Evolutionary conservation across 257 asterid genomes (phyloP).

Genomic region (Marsdenia floribunda): DNA sequence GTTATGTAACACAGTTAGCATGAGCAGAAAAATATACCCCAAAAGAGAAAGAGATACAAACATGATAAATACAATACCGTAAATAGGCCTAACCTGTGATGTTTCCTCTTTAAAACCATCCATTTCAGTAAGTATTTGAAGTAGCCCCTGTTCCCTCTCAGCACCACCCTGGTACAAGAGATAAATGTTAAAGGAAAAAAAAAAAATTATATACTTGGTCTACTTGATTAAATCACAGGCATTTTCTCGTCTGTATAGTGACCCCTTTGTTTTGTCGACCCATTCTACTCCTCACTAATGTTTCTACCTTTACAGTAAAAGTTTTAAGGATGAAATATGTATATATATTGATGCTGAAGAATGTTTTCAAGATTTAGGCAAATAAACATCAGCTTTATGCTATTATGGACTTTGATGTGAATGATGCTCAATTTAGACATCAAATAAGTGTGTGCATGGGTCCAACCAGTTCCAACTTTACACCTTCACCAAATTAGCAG

Average conservation of each 20-base stretch:
- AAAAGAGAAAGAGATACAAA: neutral
- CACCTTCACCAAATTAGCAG: neutral
- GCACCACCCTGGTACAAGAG: constrained; percentile 77
- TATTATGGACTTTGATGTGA: neutral
- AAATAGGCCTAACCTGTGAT: constrained; percentile 53
- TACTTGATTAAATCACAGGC: neutral
- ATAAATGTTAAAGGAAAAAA: neutral
- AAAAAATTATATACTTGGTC: neutral
- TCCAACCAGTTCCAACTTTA: neutral
- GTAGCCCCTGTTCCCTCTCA: constrained; percentile 98
- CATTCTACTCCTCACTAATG: neutral
- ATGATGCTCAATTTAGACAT: neutral
- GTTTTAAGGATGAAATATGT: neutral
- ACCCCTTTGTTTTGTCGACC: neutral
- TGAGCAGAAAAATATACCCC: neutral
- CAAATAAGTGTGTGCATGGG: neutral
- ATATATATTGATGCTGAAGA: neutral
- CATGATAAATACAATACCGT: neutral
- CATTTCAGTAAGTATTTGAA: constrained; percentile 96
- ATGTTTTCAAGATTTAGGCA: neutral
- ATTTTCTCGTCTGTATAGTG: neutral
- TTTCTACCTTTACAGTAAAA: neutral
- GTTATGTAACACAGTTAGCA: neutral
- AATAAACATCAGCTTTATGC: neutral
- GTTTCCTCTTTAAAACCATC: constrained; percentile 95